phyloP scores from a whole-genome alignment of 352 stramenopile genomes.

The Phytophthora europaea region DNA sequence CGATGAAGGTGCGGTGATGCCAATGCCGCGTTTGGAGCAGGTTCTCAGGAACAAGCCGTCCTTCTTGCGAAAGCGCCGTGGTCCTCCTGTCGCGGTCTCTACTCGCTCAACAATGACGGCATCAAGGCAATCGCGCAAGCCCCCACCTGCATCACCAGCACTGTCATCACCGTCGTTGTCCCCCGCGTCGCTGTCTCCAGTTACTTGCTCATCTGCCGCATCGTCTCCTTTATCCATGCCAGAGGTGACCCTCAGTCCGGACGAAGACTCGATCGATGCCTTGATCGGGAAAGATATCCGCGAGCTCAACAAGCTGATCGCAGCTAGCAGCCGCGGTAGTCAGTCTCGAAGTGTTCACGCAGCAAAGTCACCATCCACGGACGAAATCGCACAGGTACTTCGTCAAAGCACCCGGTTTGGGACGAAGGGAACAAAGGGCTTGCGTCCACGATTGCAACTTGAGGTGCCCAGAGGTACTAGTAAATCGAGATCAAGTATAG shows the following conservation, averaged over 20 bases:
- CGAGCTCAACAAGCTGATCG: conserved; percentile 54
- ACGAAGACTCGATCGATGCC: conserved; percentile 55
- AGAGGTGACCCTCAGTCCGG: conserved; percentile 16
- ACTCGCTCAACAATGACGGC: conserved; percentile 5
- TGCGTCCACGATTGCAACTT: conserved; percentile 18
- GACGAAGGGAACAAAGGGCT: conserved; percentile 4
- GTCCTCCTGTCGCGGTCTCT: conserved; percentile 1
- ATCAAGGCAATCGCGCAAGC: conserved; percentile 6
- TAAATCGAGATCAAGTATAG: conserved; percentile 9
- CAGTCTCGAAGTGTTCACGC: not conserved
- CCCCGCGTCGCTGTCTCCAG: conserved; percentile 37
- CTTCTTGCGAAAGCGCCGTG: conserved; percentile 28
- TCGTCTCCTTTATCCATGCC: conserved; percentile 35
- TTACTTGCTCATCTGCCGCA: conserved; percentile 15
- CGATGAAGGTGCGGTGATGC: conserved; percentile 34
- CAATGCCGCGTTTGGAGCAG: conserved; percentile 62
- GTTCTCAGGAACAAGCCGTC: conserved; percentile 55
- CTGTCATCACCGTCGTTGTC: conserved; percentile 23
- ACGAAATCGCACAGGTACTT: conserved; percentile 42
- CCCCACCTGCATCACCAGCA: conserved; percentile 7
- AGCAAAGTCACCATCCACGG: conserved; percentile 34
- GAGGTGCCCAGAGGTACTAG: not conserved
- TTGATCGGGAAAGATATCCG: conserved; percentile 60
- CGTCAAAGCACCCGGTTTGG: conserved; percentile 50
- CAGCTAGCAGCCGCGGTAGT: conserved; percentile 27